phyloP scores from a whole-genome alignment of 768 basidiomycete genomes.

The Pisolithus sp. region DNA sequence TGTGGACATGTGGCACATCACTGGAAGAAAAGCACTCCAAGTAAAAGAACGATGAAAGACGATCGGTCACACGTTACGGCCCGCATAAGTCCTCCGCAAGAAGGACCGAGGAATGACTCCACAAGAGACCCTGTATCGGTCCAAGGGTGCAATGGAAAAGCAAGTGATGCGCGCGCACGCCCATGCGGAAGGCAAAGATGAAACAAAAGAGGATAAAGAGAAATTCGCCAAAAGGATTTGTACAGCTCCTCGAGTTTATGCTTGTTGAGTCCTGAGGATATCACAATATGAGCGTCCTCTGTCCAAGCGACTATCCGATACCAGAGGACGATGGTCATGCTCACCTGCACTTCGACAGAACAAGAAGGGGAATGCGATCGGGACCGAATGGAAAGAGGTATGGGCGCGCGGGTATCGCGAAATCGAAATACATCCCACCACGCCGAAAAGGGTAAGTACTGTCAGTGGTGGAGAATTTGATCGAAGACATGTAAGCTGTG shows the following conservation, averaged over 20 bases:
- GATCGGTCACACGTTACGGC: too few species aligned
- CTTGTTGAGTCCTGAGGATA: slow-evolving; percentile 58
- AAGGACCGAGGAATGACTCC: too few species aligned
- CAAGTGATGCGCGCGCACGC: background rate
- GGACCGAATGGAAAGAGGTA: background rate
- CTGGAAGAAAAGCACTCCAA: too few species aligned
- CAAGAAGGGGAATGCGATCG: background rate
- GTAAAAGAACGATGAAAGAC: too few species aligned
- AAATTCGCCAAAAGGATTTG: slow-evolving; percentile 62
- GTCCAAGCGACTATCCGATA: slow-evolving; percentile 84
- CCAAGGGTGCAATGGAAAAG: too few species aligned
- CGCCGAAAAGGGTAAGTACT: background rate
- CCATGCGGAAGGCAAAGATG: background rate
- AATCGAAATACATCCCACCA: background rate
- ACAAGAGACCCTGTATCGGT: background rate
- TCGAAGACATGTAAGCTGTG: background rate
- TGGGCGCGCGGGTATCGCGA: background rate
- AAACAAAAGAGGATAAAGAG: slow-evolving; percentile 2
- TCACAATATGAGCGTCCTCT: slow-evolving; percentile 58
- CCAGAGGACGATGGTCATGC: slow-evolving; percentile 84
- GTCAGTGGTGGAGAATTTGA: background rate
- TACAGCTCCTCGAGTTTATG: slow-evolving; percentile 77
- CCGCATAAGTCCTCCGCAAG: too few species aligned
- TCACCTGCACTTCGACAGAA: slow-evolving; percentile 34
- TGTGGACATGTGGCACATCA: too few species aligned